Evolutionary conservation across 257 asterid genomes (phyloP).

Genomic region (Jaltomata sinuosa): DNA sequence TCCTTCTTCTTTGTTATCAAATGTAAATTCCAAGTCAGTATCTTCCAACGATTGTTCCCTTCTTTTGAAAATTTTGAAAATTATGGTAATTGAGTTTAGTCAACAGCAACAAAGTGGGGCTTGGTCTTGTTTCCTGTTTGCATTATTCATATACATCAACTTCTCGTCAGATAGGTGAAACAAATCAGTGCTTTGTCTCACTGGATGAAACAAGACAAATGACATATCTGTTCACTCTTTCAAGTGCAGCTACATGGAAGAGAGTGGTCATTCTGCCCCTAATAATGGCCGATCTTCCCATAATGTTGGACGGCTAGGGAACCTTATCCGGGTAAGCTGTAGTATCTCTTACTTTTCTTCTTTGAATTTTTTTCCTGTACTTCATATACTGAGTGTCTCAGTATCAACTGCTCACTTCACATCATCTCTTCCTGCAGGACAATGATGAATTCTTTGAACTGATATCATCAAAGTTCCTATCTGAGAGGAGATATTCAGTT

Average conservation of each 20-base stretch:
- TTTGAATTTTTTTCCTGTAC: background rate
- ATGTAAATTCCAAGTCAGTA: background rate
- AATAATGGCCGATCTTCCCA: conserved; percentile 79
- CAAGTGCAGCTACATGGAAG: conserved; percentile 68
- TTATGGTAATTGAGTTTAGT: background rate
- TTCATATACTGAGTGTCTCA: background rate
- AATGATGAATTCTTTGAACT: conserved; percentile 85
- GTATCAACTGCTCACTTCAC: background rate
- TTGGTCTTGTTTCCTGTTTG: background rate
- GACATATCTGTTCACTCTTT: background rate
- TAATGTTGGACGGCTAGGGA: conserved; percentile 82
- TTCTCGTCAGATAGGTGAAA: background rate
- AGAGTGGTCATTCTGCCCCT: conserved; percentile 45
- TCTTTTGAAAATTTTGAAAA: background rate
- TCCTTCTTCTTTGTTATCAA: background rate
- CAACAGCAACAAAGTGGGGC: background rate
- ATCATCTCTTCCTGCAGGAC: conserved; percentile 53
- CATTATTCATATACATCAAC: background rate
- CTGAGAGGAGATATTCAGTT: conserved; percentile 62
- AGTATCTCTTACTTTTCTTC: conserved; percentile 2
- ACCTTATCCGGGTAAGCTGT: conserved; percentile 67
- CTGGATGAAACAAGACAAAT: background rate
- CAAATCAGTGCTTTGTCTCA: background rate
- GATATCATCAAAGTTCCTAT: conserved; percentile 65
- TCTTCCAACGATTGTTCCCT: background rate